Percentiles rank a stretch among this genome's conserved stretches.
Evolutionary conservation across 2,329 filamentous ascomycete species (phyloP).

Genomic region (Elsinoe ampelina): DNA sequence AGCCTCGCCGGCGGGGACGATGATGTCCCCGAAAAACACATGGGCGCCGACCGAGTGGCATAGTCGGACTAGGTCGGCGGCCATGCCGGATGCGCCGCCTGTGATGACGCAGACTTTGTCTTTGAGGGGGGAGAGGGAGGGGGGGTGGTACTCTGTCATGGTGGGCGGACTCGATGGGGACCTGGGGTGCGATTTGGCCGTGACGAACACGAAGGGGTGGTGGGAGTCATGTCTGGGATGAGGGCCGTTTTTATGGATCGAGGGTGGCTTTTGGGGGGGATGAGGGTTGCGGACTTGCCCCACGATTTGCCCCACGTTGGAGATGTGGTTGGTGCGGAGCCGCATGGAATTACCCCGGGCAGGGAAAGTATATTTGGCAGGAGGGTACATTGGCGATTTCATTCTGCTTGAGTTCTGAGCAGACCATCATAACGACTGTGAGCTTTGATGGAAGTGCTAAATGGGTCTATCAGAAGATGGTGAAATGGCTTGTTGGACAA

Average conservation of each 20-base stretch:
- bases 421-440: background rate
- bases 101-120: constrained; percentile 26
- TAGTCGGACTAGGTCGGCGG: constrained; percentile 33
- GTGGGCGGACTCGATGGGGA: background rate
- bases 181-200: no score
- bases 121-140: constrained; percentile 12
- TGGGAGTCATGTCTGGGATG: background rate
- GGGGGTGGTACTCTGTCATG: constrained; percentile 10
- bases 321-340: constrained; percentile 2
- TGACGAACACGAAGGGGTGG: background rate
- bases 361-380: background rate
- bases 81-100: constrained; percentile 40
- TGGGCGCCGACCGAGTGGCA: constrained; percentile 33
- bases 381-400: no score
- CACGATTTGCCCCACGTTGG: constrained; percentile 11
- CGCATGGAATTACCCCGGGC: background rate
- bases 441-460: no score
- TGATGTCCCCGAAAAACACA: constrained; percentile 38
- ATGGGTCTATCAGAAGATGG: no score
- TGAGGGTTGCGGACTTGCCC: constrained; percentile 6
- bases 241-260: background rate
- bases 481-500: no score
- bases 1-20: constrained; percentile 26
- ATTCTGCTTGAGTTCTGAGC: background rate
- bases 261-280: background rate